A percentile compares a stretch with the other conserved stretches of the same genome.
Conservation (phyloP, 371 early-diverging fungal genomes). For the Rhizopus sp. region DNA sequence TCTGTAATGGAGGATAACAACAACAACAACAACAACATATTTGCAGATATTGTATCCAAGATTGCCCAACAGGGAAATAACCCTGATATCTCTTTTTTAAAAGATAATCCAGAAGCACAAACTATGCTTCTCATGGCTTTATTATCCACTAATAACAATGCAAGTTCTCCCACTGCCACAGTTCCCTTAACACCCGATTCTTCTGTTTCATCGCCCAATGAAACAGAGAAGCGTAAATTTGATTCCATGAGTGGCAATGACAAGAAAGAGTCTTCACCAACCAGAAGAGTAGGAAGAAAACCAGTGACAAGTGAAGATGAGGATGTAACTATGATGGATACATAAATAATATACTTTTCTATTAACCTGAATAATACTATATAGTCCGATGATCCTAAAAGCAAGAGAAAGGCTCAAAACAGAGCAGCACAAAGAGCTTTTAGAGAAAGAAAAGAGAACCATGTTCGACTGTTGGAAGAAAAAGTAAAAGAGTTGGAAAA, state of each 20-base stretch:
- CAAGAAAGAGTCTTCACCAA: not conserved
- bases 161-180: not conserved
- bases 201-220: not conserved
- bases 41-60: slow-evolving; percentile 17
- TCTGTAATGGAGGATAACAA: slow-evolving; percentile 10
- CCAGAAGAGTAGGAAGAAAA: slow-evolving; percentile 27
- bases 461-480: slow-evolving; percentile 65
- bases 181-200: not conserved
- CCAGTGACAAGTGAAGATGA: slow-evolving; percentile 29
- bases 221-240: slow-evolving; percentile 17
- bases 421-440: slow-evolving; percentile 78
- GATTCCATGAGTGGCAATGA: not conserved
- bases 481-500: slow-evolving; percentile 65
- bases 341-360: not conserved
- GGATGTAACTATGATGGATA: slow-evolving; percentile 19
- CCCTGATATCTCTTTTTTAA: slow-evolving; percentile 24
- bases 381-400: slow-evolving; percentile 36
- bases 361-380: not conserved
- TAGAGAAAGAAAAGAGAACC: slow-evolving; percentile 70
- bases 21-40: too few relatives aligned
- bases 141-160: slow-evolving; percentile 10
- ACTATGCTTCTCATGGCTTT: slow-evolving; percentile 22
- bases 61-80: slow-evolving; percentile 22
- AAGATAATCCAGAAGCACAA: slow-evolving; percentile 31
- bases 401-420: slow-evolving; percentile 71